Evolutionary conservation across 2,329 filamentous ascomycete species (phyloP), one percentile per base, ranked within the genome.

Genomic region (Xylariaceae sp.): DNA sequence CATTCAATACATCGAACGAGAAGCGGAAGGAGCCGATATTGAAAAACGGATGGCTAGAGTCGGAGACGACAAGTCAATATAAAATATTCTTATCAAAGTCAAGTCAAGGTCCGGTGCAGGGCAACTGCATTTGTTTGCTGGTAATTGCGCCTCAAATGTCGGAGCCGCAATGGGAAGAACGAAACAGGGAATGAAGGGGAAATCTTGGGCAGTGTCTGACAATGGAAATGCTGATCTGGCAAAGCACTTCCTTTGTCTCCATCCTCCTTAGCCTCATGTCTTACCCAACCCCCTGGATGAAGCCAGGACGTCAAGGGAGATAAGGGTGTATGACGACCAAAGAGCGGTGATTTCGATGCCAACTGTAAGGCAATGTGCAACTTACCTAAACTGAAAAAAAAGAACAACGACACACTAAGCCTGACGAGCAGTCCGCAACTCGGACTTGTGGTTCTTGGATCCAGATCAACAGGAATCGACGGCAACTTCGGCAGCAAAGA

Each of bases 201-300:
- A 14, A 17, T 33, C 21, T n/a, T 21, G 9, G 24, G 17, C 9
- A 37, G 17, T 47, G 31, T 29, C 18, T 28, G 24, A 34, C 31
- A 40, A 27, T 29, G 14, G 18, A n/a, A 31, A 30, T 36, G 18
- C 28, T 29, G 12, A 26, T 33, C 12, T 24, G 21, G 6, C 21
- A 24, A 7, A 32, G 36, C 28, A 34, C 29, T 17, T 39, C 36
- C 41, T 41, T 41, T 38, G 23, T 42, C 27, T 29, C 34, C 19
- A 28, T 24, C 35, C 8, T n/a, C n/a, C n/a, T n/a, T n/a, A n/a
- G n/a, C n/a, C n/a, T n/a, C n/a, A n/a, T n/a, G n/a, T n/a, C n/a
- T n/a, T n/a, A n/a, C n/a, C n/a, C n/a, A n/a, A n/a, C n/a, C n/a
- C n/a, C n/a, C n/a, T n/a, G n/a, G n/a, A n/a, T n/a, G n/a, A n/a